Base-by-base conservation (phyloP, 129 eudicot species). In the Solidago caesia region DNA sequence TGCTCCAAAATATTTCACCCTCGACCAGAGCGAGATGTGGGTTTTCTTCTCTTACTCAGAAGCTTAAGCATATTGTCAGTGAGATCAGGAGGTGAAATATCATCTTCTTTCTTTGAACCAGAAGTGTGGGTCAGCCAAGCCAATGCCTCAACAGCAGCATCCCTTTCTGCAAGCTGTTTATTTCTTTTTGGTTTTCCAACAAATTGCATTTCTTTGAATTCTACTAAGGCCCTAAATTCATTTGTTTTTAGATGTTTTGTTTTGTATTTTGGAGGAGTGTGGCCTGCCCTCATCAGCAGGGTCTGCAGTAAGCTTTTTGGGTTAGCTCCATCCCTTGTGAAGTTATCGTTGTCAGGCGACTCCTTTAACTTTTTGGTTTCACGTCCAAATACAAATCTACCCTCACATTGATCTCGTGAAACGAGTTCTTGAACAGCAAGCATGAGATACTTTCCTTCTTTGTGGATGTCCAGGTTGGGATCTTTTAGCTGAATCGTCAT, bases 161-260 rank as follows among this genome's bases (percentile, higher is more conserved):
- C 99, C 72, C 84, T 85, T 77, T 95, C 99, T 2, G 99, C 97
- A 43, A 95, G 96, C 58, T 83, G 85, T 76, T 95, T 95, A 74
- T 85, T 95, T 78, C 77, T 85, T 81, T 89, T 89, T 1, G 99
- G 97, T 76, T 91, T 95, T 45, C 99, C 99, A 1, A 95, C 96
- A 84, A 95, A 95, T 77, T 95, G 99, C 97, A 91, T 91, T 43
- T 97, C 99, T 81, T 91, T 95, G 73, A 95, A 85, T 81, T 95
- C 99, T 44, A 89, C 97, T 27, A 95, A 67, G 11, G 99, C 97
- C 84, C 99, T 87, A 72, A 95, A 95, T 55, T 95, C 99, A 48
- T 95, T 95, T 5, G 97, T 91, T 82, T 91, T 95, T 6, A 95
- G 79, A 83, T 95, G 99, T 75, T 95, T 95, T 39, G 94, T 85